A percentile compares a stretch with the other conserved stretches of the same genome.
Evolutionary conservation across 768 basidiomycete genomes (phyloP).

Genomic region (Suillus subalutaceus): DNA sequence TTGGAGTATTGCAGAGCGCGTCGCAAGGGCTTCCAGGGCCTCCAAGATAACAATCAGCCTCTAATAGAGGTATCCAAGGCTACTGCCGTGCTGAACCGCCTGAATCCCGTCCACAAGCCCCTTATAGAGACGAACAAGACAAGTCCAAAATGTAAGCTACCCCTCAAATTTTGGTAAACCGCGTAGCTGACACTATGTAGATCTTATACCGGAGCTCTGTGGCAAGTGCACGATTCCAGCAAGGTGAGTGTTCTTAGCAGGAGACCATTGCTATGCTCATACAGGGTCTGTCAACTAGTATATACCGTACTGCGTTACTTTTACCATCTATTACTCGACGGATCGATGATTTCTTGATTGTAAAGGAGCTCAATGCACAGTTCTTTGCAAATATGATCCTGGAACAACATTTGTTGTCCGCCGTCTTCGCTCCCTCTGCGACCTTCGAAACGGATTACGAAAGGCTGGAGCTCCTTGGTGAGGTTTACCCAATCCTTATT

Average conservation of each 20-base stretch:
- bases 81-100: slow-evolving; percentile 53
- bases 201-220: slow-evolving; percentile 84
- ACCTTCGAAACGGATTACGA: slow-evolving; percentile 79
- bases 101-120: slow-evolving; percentile 56
- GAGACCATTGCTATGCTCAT: background rate
- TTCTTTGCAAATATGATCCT: slow-evolving; percentile 65
- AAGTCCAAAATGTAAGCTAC: slow-evolving; percentile 61
- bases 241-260: slow-evolving; percentile 46
- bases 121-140: slow-evolving; percentile 39
- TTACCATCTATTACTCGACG: slow-evolving; percentile 75
- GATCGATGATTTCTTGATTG: slow-evolving; percentile 74
- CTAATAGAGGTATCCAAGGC: slow-evolving; percentile 68
- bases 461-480: slow-evolving; percentile 82
- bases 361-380: slow-evolving; percentile 75
- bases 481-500: slow-evolving; percentile 16
- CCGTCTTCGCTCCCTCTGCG: slow-evolving; percentile 72
- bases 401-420: slow-evolving; percentile 62
- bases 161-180: slow-evolving; percentile 19
- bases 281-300: slow-evolving; percentile 43
- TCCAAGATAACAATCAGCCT: slow-evolving; percentile 67
- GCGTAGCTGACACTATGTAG: slow-evolving; percentile 44
- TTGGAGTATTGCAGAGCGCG: slow-evolving; percentile 68
- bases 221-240: slow-evolving; percentile 72
- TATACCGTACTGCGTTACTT: slow-evolving; percentile 66
- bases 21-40: slow-evolving; percentile 61